phyloP scores from a whole-genome alignment of 768 basidiomycete genomes.

The Boletus barrowsii region DNA sequence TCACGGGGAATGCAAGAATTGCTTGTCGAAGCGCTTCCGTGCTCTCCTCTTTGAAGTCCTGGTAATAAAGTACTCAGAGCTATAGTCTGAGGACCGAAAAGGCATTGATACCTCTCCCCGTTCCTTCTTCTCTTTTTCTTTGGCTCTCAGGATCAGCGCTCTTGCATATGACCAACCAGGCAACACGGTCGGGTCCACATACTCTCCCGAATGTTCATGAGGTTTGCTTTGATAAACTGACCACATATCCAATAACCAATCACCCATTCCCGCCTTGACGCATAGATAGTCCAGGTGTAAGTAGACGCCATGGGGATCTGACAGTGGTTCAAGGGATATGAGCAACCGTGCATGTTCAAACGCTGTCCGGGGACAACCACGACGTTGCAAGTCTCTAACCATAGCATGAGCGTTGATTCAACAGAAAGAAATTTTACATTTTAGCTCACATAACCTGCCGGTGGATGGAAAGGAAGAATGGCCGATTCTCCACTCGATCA shows the following conservation, averaged over 20 bases:
- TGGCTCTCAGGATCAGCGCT: conserved; percentile 61
- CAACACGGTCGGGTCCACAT: conserved; percentile 54
- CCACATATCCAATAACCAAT: conserved; percentile 78
- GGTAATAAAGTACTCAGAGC: not conserved
- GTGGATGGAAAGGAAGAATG: conserved; percentile 87
- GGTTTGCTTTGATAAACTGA: conserved; percentile 14
- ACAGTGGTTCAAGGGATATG: conserved; percentile 78
- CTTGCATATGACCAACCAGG: conserved; percentile 78
- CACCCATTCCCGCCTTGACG: conserved; percentile 71
- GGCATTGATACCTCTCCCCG: conserved; percentile 36
- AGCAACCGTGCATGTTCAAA: conserved; percentile 91
- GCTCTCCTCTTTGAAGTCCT: conserved; percentile 54
- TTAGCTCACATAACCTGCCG: conserved; percentile 69
- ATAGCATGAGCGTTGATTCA: not conserved
- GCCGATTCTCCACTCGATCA: conserved; percentile 84
- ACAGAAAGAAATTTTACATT: not conserved
- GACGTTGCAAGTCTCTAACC: conserved; percentile 74
- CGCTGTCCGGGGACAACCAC: conserved; percentile 85
- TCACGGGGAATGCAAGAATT: conserved; percentile 71
- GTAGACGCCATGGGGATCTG: conserved; percentile 85
- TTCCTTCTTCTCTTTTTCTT: conserved; percentile 43
- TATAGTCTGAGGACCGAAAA: not conserved
- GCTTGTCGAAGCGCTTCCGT: conserved; percentile 72
- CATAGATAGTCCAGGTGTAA: conserved; percentile 85
- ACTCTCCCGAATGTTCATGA: conserved; percentile 18